These are phyloP conservation scores for Saccharomycopsis olivae DNA, from an alignment of 805 yeast genomes.

Conservation along the genomic window DNA sequence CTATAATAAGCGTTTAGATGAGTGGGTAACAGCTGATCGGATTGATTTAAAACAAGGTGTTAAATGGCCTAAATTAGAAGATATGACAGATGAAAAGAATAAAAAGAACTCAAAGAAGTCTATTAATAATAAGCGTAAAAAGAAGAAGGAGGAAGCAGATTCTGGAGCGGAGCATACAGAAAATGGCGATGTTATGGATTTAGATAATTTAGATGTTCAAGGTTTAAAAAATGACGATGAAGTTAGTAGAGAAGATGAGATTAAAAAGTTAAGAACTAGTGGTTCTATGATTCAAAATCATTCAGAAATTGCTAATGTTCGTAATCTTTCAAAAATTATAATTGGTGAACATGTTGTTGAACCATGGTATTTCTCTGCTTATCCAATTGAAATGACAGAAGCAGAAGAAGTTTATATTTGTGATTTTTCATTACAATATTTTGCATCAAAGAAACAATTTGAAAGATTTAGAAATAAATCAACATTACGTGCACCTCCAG, in stretches of 20 bases:
- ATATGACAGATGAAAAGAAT: slow-evolving; percentile 35
- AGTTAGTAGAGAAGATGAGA: slow-evolving; percentile 80
- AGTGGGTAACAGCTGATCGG: slow-evolving; percentile 73
- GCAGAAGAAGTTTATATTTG: slow-evolving; percentile 85
- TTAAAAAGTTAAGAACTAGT: slow-evolving; percentile 82
- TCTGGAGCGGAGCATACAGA: slow-evolving; percentile 18
- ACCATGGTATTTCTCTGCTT: slow-evolving; percentile 98
- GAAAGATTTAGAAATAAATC: slow-evolving; percentile 85
- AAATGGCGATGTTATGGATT: slow-evolving; percentile 63
- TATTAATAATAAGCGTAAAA: slow-evolving; percentile 27
- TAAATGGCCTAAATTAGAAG: slow-evolving; percentile 54
- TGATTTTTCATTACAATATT: slow-evolving; percentile 82
- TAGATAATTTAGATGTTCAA: slow-evolving; percentile 78
- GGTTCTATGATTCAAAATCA: slow-evolving; percentile 95
- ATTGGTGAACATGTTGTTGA: slow-evolving; percentile 89
- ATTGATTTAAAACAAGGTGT: slow-evolving; percentile 66
- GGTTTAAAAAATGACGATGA: slow-evolving; percentile 58
- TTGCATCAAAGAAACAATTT: slow-evolving; percentile 82
- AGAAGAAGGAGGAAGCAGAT: slow-evolving; percentile 23
- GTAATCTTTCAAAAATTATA: slow-evolving; percentile 68
- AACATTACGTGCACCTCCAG: slow-evolving; percentile 92
- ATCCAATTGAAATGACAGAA: slow-evolving; percentile 90
- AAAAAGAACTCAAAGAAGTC: slow-evolving; percentile 20
- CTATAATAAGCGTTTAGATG: slow-evolving; percentile 92
- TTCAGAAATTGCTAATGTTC: slow-evolving; percentile 78